phyloP scores from a whole-genome alignment of 495 filamentous ascomycete species.

The Hypoxylon crocopeplum region DNA sequence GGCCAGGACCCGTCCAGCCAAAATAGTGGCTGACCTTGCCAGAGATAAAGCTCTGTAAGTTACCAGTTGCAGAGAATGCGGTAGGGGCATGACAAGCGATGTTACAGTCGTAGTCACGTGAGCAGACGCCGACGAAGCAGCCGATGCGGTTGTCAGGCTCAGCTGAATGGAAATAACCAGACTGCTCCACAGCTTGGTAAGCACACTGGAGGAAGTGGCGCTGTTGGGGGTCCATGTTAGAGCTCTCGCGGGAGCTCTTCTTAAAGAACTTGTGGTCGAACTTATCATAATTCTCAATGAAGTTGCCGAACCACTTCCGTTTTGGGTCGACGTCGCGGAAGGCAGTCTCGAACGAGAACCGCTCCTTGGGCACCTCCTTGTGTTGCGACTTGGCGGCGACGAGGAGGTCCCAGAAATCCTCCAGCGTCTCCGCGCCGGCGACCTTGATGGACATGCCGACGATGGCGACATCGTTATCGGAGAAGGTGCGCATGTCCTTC shows the following conservation, averaged over 20 bases:
- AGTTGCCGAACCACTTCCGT: constrained; percentile 43
- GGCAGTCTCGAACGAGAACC: constrained; percentile 22
- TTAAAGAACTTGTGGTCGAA: constrained; percentile 64
- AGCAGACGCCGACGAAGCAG: constrained; percentile 42
- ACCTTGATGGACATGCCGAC: constrained; percentile 53
- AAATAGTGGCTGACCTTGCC: constrained; percentile 54
- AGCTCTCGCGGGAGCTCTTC: constrained; percentile 50
- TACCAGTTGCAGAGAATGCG: constrained; percentile 39
- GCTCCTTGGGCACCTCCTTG: constrained; percentile 29
- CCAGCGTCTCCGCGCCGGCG: constrained; percentile 46
- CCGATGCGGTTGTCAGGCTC: constrained; percentile 35
- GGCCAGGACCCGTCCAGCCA: constrained; percentile 57
- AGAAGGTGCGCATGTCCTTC: constrained; percentile 14
- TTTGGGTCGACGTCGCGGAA: constrained; percentile 29
- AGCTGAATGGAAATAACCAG: constrained; percentile 28
- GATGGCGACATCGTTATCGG: constrained; percentile 47
- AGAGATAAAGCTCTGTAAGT: constrained; percentile 37
- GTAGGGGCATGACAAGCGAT: constrained; percentile 36
- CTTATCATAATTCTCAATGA: constrained; percentile 34
- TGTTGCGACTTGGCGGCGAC: constrained; percentile 31
- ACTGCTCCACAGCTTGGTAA: constrained; percentile 57
- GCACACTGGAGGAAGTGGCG: constrained; percentile 52
- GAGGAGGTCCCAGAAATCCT: constrained; percentile 53
- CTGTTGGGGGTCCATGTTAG: constrained; percentile 56
- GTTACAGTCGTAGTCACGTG: constrained; percentile 43